Percentiles rank a stretch among this genome's conserved stretches.
Conservation (phyloP, 495 filamentous ascomycete species). For the Xylaria curta region DNA sequence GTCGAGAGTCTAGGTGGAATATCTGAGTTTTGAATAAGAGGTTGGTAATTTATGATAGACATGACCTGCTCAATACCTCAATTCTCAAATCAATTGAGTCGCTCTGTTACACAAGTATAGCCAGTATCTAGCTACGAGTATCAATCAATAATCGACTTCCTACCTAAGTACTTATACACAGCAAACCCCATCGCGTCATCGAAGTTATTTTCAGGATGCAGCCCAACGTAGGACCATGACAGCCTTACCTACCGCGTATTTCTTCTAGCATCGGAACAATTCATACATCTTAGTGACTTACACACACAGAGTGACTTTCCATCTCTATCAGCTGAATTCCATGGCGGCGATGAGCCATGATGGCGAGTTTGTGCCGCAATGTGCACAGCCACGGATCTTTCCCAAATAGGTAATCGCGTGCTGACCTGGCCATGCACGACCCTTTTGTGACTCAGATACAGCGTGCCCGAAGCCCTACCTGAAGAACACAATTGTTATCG, state of each 20-base stretch:
- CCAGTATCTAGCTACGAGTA: not conserved
- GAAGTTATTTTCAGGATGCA: not conserved
- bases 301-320: not conserved
- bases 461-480: not conserved
- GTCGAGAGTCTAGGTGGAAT: not conserved
- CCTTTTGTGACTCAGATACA: slow-evolving; percentile 16
- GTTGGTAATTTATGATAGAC: not conserved
- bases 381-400: slow-evolving; percentile 16
- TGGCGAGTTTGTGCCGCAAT: not conserved
- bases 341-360: slow-evolving; percentile 14
- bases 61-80: not conserved
- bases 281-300: not conserved
- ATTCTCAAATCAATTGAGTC: not conserved
- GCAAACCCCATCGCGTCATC: not conserved
- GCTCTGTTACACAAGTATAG: not conserved
- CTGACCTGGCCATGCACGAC: slow-evolving; percentile 1
- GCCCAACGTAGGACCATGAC: not conserved
- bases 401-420: not conserved
- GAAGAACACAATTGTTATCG: not conserved
- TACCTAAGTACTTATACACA: slow-evolving; percentile 7
- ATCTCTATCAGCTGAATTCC: not conserved
- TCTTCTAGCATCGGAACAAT: not conserved
- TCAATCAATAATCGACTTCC: not conserved
- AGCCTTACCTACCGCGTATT: not conserved
- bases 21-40: not conserved